Percentiles rank a stretch among this genome's conserved stretches.
These are phyloP conservation scores for Torulaspora globosa DNA, from an alignment of 1,139 yeast genomes.

Conservation along the genomic window DNA sequence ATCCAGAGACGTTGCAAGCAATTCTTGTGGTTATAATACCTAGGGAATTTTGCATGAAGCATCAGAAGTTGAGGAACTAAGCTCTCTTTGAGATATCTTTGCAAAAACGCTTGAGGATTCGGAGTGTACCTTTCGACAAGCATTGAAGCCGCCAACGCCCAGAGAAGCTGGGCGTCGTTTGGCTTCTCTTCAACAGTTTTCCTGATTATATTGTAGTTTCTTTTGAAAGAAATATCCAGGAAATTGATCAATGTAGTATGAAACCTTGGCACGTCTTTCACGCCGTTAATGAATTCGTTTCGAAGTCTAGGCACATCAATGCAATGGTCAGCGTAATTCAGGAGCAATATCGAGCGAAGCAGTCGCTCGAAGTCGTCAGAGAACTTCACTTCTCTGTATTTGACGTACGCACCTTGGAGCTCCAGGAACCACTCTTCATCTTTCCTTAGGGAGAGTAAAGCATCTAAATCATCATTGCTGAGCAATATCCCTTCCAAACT, in stretches of 20 bases:
- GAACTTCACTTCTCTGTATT: slow-evolving; percentile 2
- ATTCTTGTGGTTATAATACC: slow-evolving; percentile 4
- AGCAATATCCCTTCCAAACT: slow-evolving; percentile 4
- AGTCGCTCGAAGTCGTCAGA: slow-evolving; percentile 7
- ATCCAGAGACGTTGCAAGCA: slow-evolving; percentile 12
- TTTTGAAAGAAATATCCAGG: slow-evolving; percentile 6
- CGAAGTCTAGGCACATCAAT: not conserved
- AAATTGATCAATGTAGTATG: slow-evolving; percentile 8
- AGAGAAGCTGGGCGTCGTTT: slow-evolving; percentile 1
- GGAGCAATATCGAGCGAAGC: slow-evolving; percentile 4
- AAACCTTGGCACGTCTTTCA: slow-evolving; percentile 4
- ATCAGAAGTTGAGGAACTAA: slow-evolving; percentile 11
- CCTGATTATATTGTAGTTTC: slow-evolving; percentile 7
- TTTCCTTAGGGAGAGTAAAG: not conserved
- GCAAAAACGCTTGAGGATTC: slow-evolving; percentile 5
- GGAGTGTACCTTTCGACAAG: slow-evolving; percentile 8
- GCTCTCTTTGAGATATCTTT: slow-evolving; percentile 7
- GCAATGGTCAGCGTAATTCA: slow-evolving; percentile 1
- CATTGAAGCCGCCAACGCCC: slow-evolving; percentile 7
- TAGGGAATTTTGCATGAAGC: slow-evolving; percentile 9
- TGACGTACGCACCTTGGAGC: not conserved
- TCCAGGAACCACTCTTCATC: not conserved
- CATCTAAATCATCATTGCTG: not conserved
- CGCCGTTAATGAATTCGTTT: slow-evolving; percentile 1
- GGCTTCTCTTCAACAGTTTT: not conserved